Base-by-base conservation (phyloP, 495 filamentous ascomycete genomes). In the Podospora pseudocomata region DNA sequence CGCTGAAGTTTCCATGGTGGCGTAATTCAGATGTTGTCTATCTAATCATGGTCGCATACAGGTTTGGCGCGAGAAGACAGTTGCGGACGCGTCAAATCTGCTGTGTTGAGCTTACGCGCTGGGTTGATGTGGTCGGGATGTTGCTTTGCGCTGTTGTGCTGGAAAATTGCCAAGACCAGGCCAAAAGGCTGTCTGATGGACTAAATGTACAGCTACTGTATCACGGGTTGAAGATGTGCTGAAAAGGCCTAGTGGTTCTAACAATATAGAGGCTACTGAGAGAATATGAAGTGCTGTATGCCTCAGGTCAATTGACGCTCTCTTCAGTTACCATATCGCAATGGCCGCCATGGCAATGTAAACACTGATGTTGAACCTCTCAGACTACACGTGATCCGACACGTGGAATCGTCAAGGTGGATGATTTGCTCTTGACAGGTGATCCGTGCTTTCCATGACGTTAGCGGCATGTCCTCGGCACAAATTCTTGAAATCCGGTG, bases 1-100 rank as follows among this genome's bases (percentile, higher is more conserved):
- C 63, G 87, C 84, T 49, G 86, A 86, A 28, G 75, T 76, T 60
- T 84, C 79, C 86, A 88, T 89, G 55, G 73, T 70, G 69, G 66
- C 44, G 69, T 49, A 68, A 64, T 61, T 57, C 53, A 39, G 1
- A 5, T 70, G n/a, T 11, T 23, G 9, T 16, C 23, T 69, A 70
- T 19, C 64, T 28, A 0, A 1, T 68, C 70, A 73, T 76, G 11
- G 30, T 76, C 53, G 63, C 60, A 7, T n/a, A 3, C 11, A 20
- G 13, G 2, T 67, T 26, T 32, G 55, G 23, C 54, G 68, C 34
- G 59, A 63, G 20, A 66, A 70, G 0, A 16, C 7, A 4, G 13
- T 32, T 19, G 30, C 68, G 26, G 68, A 68, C 74, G 74, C 75
- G 75, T 77, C 66, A 32, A 65, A 54, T 68, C 54, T 68, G 65